Percentiles rank a stretch among this genome's conserved stretches.
Conservation (phyloP, 139 green algal genomes). For the Haematococcus sp. region DNA sequence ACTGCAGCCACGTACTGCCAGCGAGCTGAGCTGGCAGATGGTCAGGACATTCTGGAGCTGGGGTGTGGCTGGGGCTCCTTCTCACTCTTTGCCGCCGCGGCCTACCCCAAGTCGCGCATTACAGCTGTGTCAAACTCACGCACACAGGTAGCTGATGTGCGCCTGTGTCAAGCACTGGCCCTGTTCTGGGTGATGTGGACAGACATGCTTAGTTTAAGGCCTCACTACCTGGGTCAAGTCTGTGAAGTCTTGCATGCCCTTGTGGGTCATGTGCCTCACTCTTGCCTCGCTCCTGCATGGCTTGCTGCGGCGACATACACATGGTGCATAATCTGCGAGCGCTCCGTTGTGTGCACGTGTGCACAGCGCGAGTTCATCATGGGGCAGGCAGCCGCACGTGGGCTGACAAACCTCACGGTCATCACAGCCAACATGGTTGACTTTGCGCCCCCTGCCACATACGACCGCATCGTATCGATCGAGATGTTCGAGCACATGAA, state of each 20-base stretch:
- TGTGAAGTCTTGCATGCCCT: no score
- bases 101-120: constrained; percentile 46
- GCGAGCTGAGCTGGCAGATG: constrained; percentile 73
- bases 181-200: no score
- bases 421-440: constrained; percentile 53
- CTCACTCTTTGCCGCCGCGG: constrained; percentile 77
- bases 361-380: neutral
- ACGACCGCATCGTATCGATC: constrained; percentile 90
- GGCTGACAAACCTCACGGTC: constrained; percentile 13
- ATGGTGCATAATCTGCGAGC: neutral
- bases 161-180: no score
- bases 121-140: constrained; percentile 85
- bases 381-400: neutral
- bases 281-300: no score
- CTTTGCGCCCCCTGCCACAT: constrained; percentile 49
- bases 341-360: no score
- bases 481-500: constrained; percentile 99
- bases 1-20: constrained; percentile 73
- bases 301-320: no score
- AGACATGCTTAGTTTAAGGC: no score
- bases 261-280: no score
- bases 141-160: constrained; percentile 56
- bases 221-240: no score
- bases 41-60: constrained; percentile 89
- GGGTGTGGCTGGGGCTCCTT: constrained; percentile 96